These are phyloP conservation scores for Heliamphora exappendiculata DNA, from an alignment of 148 eudicot genomes.

Conservation along the genomic window DNA sequence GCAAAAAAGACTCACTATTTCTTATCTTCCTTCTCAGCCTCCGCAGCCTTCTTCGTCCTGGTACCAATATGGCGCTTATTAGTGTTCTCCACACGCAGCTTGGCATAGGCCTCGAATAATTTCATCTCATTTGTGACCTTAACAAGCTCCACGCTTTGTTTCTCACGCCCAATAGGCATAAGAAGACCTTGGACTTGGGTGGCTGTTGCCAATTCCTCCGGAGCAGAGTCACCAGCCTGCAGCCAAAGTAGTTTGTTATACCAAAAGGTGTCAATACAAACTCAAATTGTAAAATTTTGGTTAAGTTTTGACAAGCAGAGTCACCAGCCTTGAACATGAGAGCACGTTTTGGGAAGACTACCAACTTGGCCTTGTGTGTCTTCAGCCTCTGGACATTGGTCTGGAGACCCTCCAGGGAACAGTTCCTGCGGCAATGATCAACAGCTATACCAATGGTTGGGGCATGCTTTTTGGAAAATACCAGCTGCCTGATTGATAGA, in stretches of 20 bases:
- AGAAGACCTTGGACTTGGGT: slow-evolving; percentile 48
- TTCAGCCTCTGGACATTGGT: slow-evolving; percentile 55
- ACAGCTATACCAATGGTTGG: slow-evolving; percentile 56
- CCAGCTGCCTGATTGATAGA: slow-evolving; percentile 40
- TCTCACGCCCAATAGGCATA: slow-evolving; percentile 35
- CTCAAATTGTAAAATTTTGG: neutral
- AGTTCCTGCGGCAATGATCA: slow-evolving; percentile 58
- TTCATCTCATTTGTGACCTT: slow-evolving; percentile 51
- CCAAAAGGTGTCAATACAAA: neutral
- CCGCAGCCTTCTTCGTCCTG: slow-evolving; percentile 52
- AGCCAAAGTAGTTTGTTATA: neutral
- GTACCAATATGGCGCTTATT: slow-evolving; percentile 46
- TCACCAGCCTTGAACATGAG: slow-evolving; percentile 35
- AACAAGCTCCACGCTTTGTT: slow-evolving; percentile 37
- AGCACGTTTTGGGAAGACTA: slow-evolving; percentile 54
- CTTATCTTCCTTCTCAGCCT: slow-evolving; percentile 60
- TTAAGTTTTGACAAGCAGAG: neutral
- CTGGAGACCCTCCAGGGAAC: slow-evolving; percentile 52
- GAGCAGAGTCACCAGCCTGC: slow-evolving; percentile 53
- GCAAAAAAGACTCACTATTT: slow-evolving; percentile 17
- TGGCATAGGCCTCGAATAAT: slow-evolving; percentile 41
- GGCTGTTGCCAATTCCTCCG: slow-evolving; percentile 49
- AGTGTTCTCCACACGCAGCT: slow-evolving; percentile 47
- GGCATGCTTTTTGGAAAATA: slow-evolving; percentile 51
- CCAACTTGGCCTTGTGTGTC: slow-evolving; percentile 59